Base-by-base conservation (phyloP, 2,329 filamentous ascomycete genomes). In the Diaporthe humulicola region DNA sequence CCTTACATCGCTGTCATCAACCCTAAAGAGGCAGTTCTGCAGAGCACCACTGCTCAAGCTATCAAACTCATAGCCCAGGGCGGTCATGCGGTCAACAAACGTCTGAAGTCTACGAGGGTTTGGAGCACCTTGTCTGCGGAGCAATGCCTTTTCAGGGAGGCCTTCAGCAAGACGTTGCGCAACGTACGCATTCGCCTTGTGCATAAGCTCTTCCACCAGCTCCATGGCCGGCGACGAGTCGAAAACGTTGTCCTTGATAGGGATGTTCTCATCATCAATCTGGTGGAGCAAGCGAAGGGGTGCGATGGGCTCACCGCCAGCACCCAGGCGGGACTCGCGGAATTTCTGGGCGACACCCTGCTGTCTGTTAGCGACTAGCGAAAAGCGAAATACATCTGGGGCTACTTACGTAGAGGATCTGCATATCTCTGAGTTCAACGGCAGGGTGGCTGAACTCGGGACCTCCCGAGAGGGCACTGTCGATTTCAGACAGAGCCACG, bases 221-320 rank as follows among this genome's bases (percentile, higher is more conserved):
- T 98, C 96, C 77, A 97, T 95, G 3, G 96, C 95, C 14, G 93
- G 89, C 17, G 95, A 95, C 40, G 95, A 96, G 83, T 98, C 93
- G 81, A 98, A 99, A 77, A 99, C 94, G 86, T 98, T 99, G 83
- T 95, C 92, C 86, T 98, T 95, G 54, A 98, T 96, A 3, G 96
- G 97, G 71, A 98, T 95, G 83, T 98, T 98, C 88, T 99, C 97
- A 79, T 99, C 97, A 79, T 99, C 97, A 54, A 98, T 90, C 85
- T 98, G 96, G 84, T 98, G 95, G 76, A 98, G 88, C 61, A 99
- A 90, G 74, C 97, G 94, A 70, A 99, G 90, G 54, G 96, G 93
- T 45, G 96, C 94, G 79, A 98, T 94, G 17, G 94, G 92, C 77
- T 94, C 91, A 57, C 92, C 92, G 48, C 94, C 93, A 70, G 95